Percentiles rank a stretch among this genome's conserved stretches.
These are phyloP conservation scores for Casuarina equisetifolia DNA, from an alignment of 306 rosid species.

Conservation along the genomic window DNA sequence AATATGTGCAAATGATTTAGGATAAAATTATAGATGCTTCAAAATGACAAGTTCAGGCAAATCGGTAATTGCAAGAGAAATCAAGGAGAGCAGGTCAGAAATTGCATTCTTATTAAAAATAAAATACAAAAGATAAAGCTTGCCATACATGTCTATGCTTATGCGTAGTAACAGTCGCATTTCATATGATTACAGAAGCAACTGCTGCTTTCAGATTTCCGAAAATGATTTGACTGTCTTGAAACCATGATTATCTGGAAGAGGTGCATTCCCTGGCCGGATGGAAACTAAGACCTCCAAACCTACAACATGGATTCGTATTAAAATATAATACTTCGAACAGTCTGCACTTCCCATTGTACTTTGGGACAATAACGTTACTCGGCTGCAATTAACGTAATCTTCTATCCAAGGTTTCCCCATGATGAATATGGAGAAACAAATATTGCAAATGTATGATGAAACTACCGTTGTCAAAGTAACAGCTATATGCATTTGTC, in stretches of 20 bases:
- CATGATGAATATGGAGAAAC: background rate
- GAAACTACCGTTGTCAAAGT: background rate
- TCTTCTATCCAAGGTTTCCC: background rate
- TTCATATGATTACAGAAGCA: constrained; percentile 21
- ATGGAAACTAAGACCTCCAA: constrained; percentile 72
- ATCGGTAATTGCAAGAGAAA: background rate
- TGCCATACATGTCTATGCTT: constrained; percentile 11
- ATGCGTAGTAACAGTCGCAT: constrained; percentile 18
- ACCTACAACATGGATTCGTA: constrained; percentile 46
- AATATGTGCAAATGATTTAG: background rate
- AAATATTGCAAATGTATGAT: background rate
- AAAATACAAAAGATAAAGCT: constrained; percentile 9
- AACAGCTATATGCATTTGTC: background rate
- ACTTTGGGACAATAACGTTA: background rate
- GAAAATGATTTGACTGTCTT: constrained; percentile 67
- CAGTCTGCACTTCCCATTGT: background rate
- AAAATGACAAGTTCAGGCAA: background rate
- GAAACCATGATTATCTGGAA: constrained; percentile 81
- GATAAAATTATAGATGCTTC: background rate
- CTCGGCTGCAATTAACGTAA: background rate
- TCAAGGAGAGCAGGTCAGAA: background rate
- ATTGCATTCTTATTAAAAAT: background rate
- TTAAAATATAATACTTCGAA: constrained; percentile 7
- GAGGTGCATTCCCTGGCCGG: constrained; percentile 91
- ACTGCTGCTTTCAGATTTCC: constrained; percentile 49